A percentile compares a stretch with the other conserved stretches of the same genome.
Evolutionary conservation across 805 yeast genomes (phyloP).

Genomic region (Candida sonorensis): DNA sequence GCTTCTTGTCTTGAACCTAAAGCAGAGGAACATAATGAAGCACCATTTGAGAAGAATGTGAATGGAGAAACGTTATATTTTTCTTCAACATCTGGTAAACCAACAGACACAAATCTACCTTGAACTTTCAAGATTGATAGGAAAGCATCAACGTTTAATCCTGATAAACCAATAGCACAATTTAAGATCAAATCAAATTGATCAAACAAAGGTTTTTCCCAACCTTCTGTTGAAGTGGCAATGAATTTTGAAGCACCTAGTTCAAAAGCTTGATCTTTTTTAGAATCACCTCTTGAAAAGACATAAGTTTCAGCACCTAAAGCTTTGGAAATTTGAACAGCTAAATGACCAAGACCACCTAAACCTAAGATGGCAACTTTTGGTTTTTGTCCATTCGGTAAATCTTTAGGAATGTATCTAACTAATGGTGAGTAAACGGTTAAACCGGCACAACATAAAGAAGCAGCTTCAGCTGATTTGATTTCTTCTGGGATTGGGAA

Average conservation of each 20-base stretch:
- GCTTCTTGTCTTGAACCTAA: constrained; percentile 44
- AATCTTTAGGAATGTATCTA: constrained; percentile 28
- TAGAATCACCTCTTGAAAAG: constrained; percentile 34
- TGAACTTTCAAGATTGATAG: constrained; percentile 28
- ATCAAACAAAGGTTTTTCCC: constrained; percentile 29
- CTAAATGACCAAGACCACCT: constrained; percentile 44
- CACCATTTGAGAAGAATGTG: constrained; percentile 41
- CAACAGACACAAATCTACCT: constrained; percentile 40
- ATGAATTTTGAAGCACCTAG: constrained; percentile 37
- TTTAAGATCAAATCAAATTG: constrained; percentile 35
- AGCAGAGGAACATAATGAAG: constrained; percentile 38
- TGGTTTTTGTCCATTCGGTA: constrained; percentile 26
- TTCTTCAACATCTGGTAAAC: constrained; percentile 37
- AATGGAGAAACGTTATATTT: constrained; percentile 40
- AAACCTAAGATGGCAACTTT: constrained; percentile 37
- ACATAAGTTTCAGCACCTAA: constrained; percentile 40
- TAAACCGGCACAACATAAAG: constrained; percentile 46
- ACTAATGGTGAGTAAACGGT: constrained; percentile 44
- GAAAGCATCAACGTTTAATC: constrained; percentile 29
- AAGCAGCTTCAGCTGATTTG: constrained; percentile 36
- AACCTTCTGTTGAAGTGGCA: constrained; percentile 39
- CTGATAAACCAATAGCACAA: constrained; percentile 36
- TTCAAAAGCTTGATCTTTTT: constrained; percentile 32
- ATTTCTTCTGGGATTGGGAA: constrained; percentile 41
- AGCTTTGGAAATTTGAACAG: constrained; percentile 37